Evolutionary conservation across 2,329 filamentous ascomycete species (phyloP), one percentile per base, ranked within the genome.

Genomic region (Didymella arachidicola): DNA sequence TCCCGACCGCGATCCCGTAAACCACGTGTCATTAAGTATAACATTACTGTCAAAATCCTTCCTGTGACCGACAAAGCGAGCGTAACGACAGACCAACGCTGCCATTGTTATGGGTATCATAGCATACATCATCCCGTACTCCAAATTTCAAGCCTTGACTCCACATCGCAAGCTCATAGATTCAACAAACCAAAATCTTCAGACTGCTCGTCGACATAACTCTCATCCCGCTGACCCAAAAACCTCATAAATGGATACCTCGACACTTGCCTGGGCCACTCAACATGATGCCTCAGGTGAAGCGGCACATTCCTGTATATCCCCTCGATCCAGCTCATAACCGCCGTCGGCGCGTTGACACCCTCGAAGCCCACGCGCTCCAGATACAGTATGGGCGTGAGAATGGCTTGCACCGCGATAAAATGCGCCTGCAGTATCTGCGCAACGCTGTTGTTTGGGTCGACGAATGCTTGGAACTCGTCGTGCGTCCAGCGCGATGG

Each of bases 361-460:
- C 74, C 74, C 46, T 72, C 63, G 32, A 76, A 75, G 3, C 72
- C 73, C 0, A 73, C 68, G 38, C 73, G 61, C 44, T 75, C 73
- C 2, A 74, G 65, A 7, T 71, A 70, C 32, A 77, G 50, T 6
- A 82, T 77, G 0, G 79, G 80, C 5, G 74, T 73, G 56, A 83
- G 73, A 6, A 82, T 69, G 1, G 80, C 71, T 50, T 83, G 79
- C 0, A 82, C 64, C 1, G 79, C 76, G n/a, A 83, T 75, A 63
- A 81, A 82, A 62, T 83, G 80, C 7, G 78, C 73, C 5, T 83
- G 73, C 5, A 83, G 67, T 3, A 82, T 76, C 27, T 79, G 79
- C 1, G 79, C 74, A 4, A 79, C 61, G 43, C 66, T 66, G 51
- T 83, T 82, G 38, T 69, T 66, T 0, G 78, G 72, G 41, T 79